Evolutionary conservation across 2,329 filamentous ascomycete species (phyloP).

Genomic region (Aureobasidium lini): DNA sequence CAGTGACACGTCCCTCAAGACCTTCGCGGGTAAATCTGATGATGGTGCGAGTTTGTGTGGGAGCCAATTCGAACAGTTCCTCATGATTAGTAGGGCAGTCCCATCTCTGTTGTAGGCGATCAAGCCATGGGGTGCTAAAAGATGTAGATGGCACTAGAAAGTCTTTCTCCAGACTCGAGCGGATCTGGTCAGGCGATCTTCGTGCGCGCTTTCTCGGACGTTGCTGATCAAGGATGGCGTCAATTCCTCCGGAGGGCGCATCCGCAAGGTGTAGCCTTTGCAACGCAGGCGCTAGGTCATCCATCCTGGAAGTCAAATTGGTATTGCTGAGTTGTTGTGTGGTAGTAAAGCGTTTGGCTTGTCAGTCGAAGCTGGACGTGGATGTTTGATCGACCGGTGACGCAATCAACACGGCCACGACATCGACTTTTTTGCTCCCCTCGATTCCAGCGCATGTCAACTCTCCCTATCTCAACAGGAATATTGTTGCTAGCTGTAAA

Average conservation of each 20-base stretch:
- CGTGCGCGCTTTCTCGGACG: constrained; percentile 46
- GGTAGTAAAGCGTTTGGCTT: not conserved
- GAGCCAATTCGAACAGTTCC: constrained; percentile 79
- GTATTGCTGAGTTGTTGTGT: not conserved
- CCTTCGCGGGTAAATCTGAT: constrained; percentile 88
- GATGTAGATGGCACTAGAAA: constrained; percentile 71
- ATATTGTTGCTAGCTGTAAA: too few relatives aligned
- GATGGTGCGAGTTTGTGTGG: constrained; percentile 89
- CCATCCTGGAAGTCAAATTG: not conserved
- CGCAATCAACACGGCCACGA: not conserved
- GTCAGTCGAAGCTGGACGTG: not conserved
- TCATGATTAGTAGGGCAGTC: constrained; percentile 71
- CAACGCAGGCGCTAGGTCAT: not conserved
- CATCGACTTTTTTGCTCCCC: not conserved
- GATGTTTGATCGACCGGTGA: not conserved
- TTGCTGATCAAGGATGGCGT: constrained; percentile 51
- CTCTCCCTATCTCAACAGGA: too few relatives aligned
- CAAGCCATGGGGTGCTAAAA: constrained; percentile 82
- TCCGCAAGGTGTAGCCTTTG: constrained; percentile 4
- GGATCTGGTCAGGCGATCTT: constrained; percentile 55
- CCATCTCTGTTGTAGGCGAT: constrained; percentile 84
- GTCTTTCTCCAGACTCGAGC: constrained; percentile 63
- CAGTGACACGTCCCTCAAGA: constrained; percentile 83
- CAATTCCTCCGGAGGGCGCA: constrained; percentile 34
- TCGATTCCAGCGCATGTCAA: too few relatives aligned